These are phyloP conservation scores for Ambrosiella cleistominuta DNA, from an alignment of 2,329 filamentous ascomycete species.

Conservation along the genomic window DNA sequence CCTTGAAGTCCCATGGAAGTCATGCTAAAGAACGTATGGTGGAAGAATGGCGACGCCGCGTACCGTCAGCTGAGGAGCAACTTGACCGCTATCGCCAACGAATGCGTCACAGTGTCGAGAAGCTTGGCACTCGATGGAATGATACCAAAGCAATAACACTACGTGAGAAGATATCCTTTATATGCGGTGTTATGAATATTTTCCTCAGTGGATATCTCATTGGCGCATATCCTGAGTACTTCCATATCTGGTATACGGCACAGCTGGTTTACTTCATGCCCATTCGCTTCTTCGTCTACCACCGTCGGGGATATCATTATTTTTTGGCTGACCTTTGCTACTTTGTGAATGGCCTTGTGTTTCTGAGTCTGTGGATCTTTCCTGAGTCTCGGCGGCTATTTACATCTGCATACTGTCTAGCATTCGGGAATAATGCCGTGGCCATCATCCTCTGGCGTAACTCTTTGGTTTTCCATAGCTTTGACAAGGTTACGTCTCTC, in stretches of 20 bases:
- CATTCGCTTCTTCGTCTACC: slow-evolving; percentile 81
- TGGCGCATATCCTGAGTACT: slow-evolving; percentile 66
- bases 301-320: slow-evolving; percentile 83
- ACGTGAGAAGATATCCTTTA: slow-evolving; percentile 90
- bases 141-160: slow-evolving; percentile 75
- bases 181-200: slow-evolving; percentile 90
- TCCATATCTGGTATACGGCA: slow-evolving; percentile 80
- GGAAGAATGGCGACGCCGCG: slow-evolving; percentile 75
- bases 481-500: slow-evolving; percentile 95
- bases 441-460: slow-evolving; percentile 99
- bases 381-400: slow-evolving; percentile 81
- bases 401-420: slow-evolving; percentile 78
- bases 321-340: slow-evolving; percentile 96
- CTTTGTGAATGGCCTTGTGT: slow-evolving; percentile 78
- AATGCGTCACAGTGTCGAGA: slow-evolving; percentile 79
- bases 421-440: slow-evolving; percentile 90
- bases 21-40: slow-evolving; percentile 78
- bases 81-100: slow-evolving; percentile 76
- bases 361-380: slow-evolving; percentile 78
- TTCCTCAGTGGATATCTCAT: slow-evolving; percentile 92
- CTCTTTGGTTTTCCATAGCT: slow-evolving; percentile 91
- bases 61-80: slow-evolving; percentile 79
- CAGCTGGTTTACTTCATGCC: slow-evolving; percentile 95
- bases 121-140: slow-evolving; percentile 70
- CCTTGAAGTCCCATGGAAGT: slow-evolving; percentile 55